Conservation (phyloP, 768 basidiomycete genomes). For the Boletus sp. region DNA sequence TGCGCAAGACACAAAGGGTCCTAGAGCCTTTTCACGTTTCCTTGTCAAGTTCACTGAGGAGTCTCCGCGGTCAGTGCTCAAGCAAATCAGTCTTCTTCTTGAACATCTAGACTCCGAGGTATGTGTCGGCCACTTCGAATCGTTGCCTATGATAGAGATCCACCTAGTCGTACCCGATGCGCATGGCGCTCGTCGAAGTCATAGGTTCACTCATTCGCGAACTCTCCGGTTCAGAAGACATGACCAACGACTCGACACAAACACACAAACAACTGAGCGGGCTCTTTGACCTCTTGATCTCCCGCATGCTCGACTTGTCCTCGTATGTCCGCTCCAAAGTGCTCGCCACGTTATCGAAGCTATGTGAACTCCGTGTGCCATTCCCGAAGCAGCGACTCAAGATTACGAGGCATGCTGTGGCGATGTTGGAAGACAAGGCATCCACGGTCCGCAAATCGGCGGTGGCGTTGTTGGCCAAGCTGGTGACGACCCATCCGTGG, state of each 20-base stretch:
- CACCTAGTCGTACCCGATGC: slow-evolving; percentile 88
- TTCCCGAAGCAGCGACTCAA: slow-evolving; percentile 84
- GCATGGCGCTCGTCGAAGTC: slow-evolving; percentile 90
- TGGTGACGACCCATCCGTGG: slow-evolving; percentile 88
- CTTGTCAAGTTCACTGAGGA: slow-evolving; percentile 78
- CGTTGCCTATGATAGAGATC: not conserved
- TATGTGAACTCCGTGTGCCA: slow-evolving; percentile 74
- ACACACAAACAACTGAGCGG: slow-evolving; percentile 71
- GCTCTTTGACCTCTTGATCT: slow-evolving; percentile 80
- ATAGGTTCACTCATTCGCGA: slow-evolving; percentile 84
- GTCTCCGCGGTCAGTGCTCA: slow-evolving; percentile 75
- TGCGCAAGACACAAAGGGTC: slow-evolving; percentile 83
- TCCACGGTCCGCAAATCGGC: slow-evolving; percentile 85
- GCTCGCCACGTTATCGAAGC: slow-evolving; percentile 67
- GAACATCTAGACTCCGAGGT: slow-evolving; percentile 93
- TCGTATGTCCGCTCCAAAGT: slow-evolving; percentile 93
- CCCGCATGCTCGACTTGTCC: slow-evolving; percentile 84
- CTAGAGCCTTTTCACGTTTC: slow-evolving; percentile 83
- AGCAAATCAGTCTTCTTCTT: slow-evolving; percentile 84
- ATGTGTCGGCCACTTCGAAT: slow-evolving; percentile 10
- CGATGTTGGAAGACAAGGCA: slow-evolving; percentile 85
- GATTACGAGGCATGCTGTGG: slow-evolving; percentile 74
- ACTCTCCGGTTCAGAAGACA: slow-evolving; percentile 55
- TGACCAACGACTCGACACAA: slow-evolving; percentile 44
- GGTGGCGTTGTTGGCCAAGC: slow-evolving; percentile 67